These are phyloP conservation scores for Coemansia sp. DNA, from an alignment of 192 early-diverging fungal genomes.

Conservation along the genomic window DNA sequence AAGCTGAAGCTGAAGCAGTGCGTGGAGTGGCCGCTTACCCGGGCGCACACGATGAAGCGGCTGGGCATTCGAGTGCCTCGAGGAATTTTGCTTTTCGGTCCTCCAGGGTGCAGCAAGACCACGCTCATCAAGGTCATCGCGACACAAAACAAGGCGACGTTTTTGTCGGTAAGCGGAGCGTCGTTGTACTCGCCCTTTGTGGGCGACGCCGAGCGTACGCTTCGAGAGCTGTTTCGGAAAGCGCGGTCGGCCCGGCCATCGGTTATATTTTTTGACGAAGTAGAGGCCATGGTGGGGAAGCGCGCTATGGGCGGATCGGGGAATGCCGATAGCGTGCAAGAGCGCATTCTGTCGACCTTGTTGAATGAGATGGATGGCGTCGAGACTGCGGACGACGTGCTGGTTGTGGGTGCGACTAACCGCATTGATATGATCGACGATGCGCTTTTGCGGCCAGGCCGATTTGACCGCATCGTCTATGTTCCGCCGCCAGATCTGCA, in stretches of 20 bases:
- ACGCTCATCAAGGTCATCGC: conserved; percentile 89
- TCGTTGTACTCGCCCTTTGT: conserved; percentile 33
- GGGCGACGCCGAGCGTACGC: conserved; percentile 31
- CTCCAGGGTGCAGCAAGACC: conserved; percentile 98
- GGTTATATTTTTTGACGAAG: conserved; percentile 95
- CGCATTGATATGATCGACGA: conserved; percentile 95
- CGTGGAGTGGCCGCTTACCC: conserved; percentile 84
- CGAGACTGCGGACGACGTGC: conserved; percentile 87
- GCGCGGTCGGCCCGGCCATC: conserved; percentile 78
- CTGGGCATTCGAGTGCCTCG: conserved; percentile 79
- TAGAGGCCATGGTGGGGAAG: conserved; percentile 94
- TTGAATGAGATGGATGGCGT: conserved; percentile 87
- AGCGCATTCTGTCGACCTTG: conserved; percentile 30
- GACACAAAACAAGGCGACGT: conserved; percentile 65
- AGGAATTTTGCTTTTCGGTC: conserved; percentile 94
- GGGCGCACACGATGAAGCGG: conserved; percentile 63
- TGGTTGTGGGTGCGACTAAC: conserved; percentile 99
- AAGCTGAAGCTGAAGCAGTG: conserved; percentile 78
- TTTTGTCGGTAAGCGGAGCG: conserved; percentile 62
- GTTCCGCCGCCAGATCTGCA: conserved; percentile 75
- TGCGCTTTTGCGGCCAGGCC: conserved; percentile 89
- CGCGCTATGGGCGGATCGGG: conserved; percentile 53
- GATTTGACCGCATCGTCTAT: conserved; percentile 94
- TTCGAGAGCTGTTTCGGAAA: conserved; percentile 75
- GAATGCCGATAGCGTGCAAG: conserved; percentile 47